Percentiles rank a stretch among this genome's conserved stretches.
Evolutionary conservation across 345 rosid species (phyloP).

Genomic region (Adansonia digitata): DNA sequence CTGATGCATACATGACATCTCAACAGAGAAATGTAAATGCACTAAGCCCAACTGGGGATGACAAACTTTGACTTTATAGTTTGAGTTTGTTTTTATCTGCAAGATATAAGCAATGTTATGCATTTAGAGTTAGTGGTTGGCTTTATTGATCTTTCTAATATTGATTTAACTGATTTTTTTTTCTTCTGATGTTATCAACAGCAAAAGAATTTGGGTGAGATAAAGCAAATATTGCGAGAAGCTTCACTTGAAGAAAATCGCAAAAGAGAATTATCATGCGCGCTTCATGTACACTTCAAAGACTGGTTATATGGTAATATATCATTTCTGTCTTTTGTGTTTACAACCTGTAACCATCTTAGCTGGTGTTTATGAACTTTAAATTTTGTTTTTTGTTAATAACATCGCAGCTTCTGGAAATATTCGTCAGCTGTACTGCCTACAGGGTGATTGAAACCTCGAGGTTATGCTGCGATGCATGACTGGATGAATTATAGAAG

Average conservation of each 20-base stretch:
- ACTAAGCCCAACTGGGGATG: not conserved
- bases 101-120: conserved; percentile 1
- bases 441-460: conserved; percentile 68
- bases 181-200: conserved; percentile 20
- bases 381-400: not conserved
- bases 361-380: not conserved
- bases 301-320: conserved; percentile 95
- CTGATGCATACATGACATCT: conserved; percentile 62
- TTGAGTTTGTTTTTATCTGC: conserved; percentile 4
- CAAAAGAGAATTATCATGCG: conserved; percentile 78
- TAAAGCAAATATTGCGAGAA: conserved; percentile 67
- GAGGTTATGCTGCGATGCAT: not conserved
- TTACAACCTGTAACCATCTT: too few relatives aligned
- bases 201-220: conserved; percentile 75
- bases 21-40: conserved; percentile 76
- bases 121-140: conserved; percentile 20
- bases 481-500: conserved; percentile 16
- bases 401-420: conserved; percentile 81
- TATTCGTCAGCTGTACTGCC: conserved; percentile 95
- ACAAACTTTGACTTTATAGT: not conserved
- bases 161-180: conserved; percentile 8
- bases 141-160: not conserved
- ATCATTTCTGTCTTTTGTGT: not conserved
- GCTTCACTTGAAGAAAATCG: conserved; percentile 78
- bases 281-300: conserved; percentile 87